Evolutionary conservation across 2,329 filamentous ascomycete genomes (phyloP).

Genomic region (Cercospora sesami): DNA sequence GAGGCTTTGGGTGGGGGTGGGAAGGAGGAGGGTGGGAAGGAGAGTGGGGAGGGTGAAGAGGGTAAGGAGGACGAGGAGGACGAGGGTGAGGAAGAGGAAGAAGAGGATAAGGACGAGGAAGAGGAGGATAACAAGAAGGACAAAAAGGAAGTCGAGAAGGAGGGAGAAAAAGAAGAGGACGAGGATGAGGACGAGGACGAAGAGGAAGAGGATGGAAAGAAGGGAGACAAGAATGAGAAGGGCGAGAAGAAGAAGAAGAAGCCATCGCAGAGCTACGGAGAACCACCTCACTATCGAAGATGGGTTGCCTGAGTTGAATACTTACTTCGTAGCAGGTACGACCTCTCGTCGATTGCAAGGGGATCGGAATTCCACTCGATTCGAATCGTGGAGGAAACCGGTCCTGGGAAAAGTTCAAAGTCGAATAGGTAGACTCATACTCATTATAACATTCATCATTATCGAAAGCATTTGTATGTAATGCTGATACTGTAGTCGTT

Average conservation of each 20-base stretch:
- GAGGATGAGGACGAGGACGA: not conserved
- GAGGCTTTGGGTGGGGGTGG: conserved; percentile 13
- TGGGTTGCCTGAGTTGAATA: not conserved
- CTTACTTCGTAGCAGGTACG: not conserved
- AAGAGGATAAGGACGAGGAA: too few relatives aligned
- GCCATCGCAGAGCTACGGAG: not conserved
- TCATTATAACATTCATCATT: not conserved
- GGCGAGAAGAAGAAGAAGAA: not conserved
- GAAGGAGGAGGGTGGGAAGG: not conserved
- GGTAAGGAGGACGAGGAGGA: not conserved
- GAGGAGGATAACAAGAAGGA: not conserved
- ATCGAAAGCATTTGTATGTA: not conserved
- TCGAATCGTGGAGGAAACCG: not conserved
- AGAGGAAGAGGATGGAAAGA: not conserved
- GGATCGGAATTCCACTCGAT: too few relatives aligned
- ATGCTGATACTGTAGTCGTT: not conserved
- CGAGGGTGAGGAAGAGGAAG: not conserved
- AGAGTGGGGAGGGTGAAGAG: not conserved
- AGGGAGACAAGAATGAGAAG: not conserved
- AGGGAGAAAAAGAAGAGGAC: not conserved
- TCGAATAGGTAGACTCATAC: not conserved
- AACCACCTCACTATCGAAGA: not conserved
- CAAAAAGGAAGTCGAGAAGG: not conserved
- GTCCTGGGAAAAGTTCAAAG: not conserved
- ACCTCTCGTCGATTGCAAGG: not conserved